Conservation (phyloP, 176 grass and related monocot species). For the Musa beccarii region DNA sequence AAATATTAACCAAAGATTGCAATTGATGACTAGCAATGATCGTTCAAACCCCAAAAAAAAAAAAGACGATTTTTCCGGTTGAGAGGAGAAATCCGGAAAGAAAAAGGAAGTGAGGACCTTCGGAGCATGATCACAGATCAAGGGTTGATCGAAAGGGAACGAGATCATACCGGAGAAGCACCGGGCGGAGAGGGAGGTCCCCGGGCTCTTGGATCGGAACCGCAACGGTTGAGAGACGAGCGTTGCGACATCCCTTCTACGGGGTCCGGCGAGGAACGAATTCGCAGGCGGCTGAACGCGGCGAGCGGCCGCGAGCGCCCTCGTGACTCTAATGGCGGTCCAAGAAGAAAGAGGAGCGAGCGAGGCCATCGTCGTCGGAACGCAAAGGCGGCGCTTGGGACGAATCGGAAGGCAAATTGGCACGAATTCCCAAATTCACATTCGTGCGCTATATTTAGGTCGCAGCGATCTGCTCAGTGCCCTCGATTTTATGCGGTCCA, state of each 20-base stretch:
- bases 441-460: too few species aligned
- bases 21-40: too few species aligned
- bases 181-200: conserved; percentile 28
- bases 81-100: too few species aligned
- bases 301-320: background rate
- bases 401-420: too few species aligned
- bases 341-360: background rate
- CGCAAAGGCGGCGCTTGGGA: too few species aligned
- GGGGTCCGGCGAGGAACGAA: too few species aligned
- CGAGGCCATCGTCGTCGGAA: background rate
- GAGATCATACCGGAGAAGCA: conserved; percentile 39
- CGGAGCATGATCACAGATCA: background rate
- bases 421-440: too few species aligned
- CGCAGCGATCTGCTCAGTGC: too few species aligned
- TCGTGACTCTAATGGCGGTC: background rate
- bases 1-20: background rate
- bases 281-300: background rate
- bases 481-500: too few species aligned
- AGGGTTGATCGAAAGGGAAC: background rate
- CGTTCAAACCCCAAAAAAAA: too few species aligned
- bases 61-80: too few species aligned
- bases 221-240: conserved; percentile 5
- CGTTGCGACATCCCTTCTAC: background rate
- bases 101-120: too few species aligned
- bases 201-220: background rate